Percentiles rank a stretch among this genome's conserved stretches.
Evolutionary conservation across 2,329 filamentous ascomycete species (phyloP).

Genomic region (Cylindrodendrum hubeiense): DNA sequence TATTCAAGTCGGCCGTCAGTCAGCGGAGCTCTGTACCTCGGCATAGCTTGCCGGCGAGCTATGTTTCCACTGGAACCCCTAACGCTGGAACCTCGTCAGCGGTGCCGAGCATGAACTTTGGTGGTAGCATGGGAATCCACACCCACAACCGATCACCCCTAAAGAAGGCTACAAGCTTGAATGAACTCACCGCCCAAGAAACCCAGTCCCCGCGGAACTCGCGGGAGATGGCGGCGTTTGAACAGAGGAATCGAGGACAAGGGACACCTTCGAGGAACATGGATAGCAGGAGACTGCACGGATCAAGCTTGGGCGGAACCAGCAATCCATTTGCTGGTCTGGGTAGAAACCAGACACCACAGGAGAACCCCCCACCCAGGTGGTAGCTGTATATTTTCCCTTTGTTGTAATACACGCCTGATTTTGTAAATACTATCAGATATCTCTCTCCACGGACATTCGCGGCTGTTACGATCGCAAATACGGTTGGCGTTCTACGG

Average conservation of each 20-base stretch:
- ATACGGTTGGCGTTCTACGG: neutral
- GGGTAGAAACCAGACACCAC: slow-evolving; percentile 50
- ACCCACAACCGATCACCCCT: slow-evolving; percentile 86
- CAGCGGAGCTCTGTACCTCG: slow-evolving; percentile 47
- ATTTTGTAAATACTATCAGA: slow-evolving; percentile 17
- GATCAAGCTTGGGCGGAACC: slow-evolving; percentile 38
- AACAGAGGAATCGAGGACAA: slow-evolving; percentile 59
- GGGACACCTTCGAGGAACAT: slow-evolving; percentile 57
- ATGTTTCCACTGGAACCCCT: slow-evolving; percentile 45
- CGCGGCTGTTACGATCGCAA: neutral
- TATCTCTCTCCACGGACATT: slow-evolving; percentile 2
- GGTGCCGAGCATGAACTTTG: slow-evolving; percentile 55
- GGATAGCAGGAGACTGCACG: slow-evolving; percentile 45
- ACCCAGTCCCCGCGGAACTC: slow-evolving; percentile 67
- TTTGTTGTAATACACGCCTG: slow-evolving; percentile 5
- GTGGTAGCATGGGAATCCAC: slow-evolving; percentile 84
- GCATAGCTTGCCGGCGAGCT: slow-evolving; percentile 51
- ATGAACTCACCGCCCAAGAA: slow-evolving; percentile 63
- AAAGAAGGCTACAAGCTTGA: slow-evolving; percentile 78
- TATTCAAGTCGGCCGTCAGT: slow-evolving; percentile 47
- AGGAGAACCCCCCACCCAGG: slow-evolving; percentile 57
- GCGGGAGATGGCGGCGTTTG: slow-evolving; percentile 70
- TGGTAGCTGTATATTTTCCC: slow-evolving; percentile 37
- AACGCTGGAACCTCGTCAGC: slow-evolving; percentile 36
- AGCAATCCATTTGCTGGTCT: slow-evolving; percentile 56